Percentiles rank a stretch among this genome's conserved stretches.
Conservation (phyloP, 768 basidiomycete species). For the Trametes cubensis region DNA sequence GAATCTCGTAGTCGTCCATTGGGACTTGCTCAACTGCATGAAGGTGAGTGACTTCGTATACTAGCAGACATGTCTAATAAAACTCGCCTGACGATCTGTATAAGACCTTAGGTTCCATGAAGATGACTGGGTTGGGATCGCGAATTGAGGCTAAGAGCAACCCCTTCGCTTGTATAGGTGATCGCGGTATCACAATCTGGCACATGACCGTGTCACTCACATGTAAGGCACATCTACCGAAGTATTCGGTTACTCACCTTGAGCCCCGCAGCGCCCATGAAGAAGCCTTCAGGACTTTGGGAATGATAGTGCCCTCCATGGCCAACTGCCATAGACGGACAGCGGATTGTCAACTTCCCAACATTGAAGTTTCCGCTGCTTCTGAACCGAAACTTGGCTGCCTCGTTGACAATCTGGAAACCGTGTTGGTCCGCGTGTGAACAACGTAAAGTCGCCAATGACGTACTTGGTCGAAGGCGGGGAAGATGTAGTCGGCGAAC, state of each 20-base stretch:
- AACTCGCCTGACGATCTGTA: slow-evolving; percentile 81
- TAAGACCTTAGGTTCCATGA: slow-evolving; percentile 94
- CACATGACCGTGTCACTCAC: background rate
- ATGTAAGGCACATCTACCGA: background rate
- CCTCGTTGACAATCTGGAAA: slow-evolving; percentile 86
- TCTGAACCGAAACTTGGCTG: slow-evolving; percentile 89
- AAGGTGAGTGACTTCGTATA: background rate
- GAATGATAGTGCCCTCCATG: slow-evolving; percentile 95
- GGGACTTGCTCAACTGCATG: slow-evolving; percentile 87
- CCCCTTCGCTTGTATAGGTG: slow-evolving; percentile 95
- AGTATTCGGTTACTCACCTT: slow-evolving; percentile 53
- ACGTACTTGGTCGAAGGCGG: slow-evolving; percentile 89
- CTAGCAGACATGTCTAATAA: slow-evolving; percentile 1
- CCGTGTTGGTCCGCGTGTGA: background rate
- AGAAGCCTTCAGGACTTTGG: slow-evolving; percentile 94
- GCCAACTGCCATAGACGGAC: slow-evolving; percentile 88
- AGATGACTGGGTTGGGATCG: slow-evolving; percentile 91
- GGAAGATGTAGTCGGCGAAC: slow-evolving; percentile 89
- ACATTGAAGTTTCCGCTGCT: slow-evolving; percentile 83
- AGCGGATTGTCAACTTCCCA: slow-evolving; percentile 81
- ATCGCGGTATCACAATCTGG: slow-evolving; percentile 86
- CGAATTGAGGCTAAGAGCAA: slow-evolving; percentile 83
- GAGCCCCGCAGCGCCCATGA: slow-evolving; percentile 86
- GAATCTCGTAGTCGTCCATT: slow-evolving; percentile 82
- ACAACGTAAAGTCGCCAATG: background rate